Evolutionary conservation across 2,329 filamentous ascomycete genomes (phyloP).

Genomic region (Pleochaeta shiraiana): DNA sequence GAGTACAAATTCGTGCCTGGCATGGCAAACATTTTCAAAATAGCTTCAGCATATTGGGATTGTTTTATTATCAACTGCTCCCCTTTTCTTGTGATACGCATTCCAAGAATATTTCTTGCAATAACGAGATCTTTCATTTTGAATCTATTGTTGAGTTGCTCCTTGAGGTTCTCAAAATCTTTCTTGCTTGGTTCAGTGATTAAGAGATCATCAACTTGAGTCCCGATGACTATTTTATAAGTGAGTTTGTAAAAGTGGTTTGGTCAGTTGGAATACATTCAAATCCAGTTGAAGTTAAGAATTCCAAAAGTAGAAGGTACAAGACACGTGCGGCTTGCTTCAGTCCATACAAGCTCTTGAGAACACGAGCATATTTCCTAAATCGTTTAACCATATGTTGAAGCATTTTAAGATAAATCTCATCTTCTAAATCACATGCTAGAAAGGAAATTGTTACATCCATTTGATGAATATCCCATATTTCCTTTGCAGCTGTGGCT

Average conservation of each 20-base stretch:
- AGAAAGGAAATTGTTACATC: background rate
- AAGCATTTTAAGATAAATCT: constrained; percentile 1
- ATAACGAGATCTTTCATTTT: background rate
- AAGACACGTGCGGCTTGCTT: constrained; percentile 1
- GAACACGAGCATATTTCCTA: background rate
- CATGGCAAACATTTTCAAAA: background rate
- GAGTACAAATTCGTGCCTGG: background rate
- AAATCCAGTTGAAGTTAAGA: background rate
- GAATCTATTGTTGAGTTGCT: background rate
- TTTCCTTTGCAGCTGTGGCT: background rate
- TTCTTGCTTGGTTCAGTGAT: background rate
- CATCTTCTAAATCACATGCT: background rate
- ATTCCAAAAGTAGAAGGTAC: background rate
- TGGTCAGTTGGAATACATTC: background rate
- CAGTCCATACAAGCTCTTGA: background rate
- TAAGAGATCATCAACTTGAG: constrained; percentile 3
- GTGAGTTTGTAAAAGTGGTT: background rate
- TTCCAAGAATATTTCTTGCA: background rate
- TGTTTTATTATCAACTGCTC: background rate
- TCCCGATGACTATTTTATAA: background rate
- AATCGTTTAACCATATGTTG: background rate
- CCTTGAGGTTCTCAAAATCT: background rate
- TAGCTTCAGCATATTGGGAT: background rate
- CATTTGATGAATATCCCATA: background rate
- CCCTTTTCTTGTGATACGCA: background rate